Percentiles rank a stretch among this genome's conserved stretches.
These are phyloP conservation scores for Eucalyptus regnans DNA, from an alignment of 345 rosid genomes.

Conservation along the genomic window DNA sequence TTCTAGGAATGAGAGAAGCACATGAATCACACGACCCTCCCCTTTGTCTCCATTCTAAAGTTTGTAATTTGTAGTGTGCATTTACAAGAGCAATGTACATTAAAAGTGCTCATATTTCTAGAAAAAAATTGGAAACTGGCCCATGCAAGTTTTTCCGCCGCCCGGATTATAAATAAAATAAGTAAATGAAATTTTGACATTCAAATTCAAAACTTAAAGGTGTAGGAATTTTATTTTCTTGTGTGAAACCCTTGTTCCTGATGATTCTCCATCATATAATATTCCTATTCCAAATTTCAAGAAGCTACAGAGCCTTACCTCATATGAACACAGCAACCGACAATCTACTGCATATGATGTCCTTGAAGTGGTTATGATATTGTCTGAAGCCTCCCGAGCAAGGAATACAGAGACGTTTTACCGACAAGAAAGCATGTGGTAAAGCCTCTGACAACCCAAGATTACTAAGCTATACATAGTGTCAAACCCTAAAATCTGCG, in stretches of 20 bases:
- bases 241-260: background rate
- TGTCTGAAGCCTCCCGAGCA: background rate
- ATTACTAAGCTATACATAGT: background rate
- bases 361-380: background rate
- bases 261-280: background rate
- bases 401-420: background rate
- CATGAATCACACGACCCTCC: background rate
- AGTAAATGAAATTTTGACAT: background rate
- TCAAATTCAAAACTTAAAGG: background rate
- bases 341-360: background rate
- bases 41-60: background rate
- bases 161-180: background rate
- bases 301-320: background rate
- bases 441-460: background rate
- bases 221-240: background rate
- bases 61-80: background rate
- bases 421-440: background rate
- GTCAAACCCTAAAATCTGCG: background rate
- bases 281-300: background rate
- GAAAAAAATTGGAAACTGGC: background rate
- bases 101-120: background rate
- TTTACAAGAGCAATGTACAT: background rate
- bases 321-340: background rate
- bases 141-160: background rate
- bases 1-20: background rate